Evolutionary conservation across 371 early-diverging fungal genomes (phyloP), one percentile per base, ranked within the genome.

Genomic region (Fennellomyces sp.): DNA sequence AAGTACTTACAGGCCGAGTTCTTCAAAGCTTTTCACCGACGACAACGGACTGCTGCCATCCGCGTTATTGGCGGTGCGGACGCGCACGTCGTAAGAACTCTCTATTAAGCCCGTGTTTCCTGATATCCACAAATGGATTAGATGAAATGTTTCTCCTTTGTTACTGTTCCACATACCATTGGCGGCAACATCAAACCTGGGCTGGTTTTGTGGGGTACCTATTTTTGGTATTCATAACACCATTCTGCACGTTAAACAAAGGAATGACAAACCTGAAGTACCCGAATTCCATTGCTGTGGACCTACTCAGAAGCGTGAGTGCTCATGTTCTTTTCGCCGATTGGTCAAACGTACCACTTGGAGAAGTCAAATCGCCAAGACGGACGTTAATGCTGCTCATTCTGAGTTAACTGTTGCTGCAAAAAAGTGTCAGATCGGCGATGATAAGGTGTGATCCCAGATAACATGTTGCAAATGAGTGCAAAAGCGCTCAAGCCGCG

Each of bases 1-100:
- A 42, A 0, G 12, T 26, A 61, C 76, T 67, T 78, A 86, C 83
- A 92, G 70, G 12, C 90, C 90, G 15, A 93, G 77, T 45, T 92
- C 83, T 56, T 91, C 91, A 63, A 93, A 91, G 7, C 86, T 78
- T 58, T 87, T 88, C 29, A 80, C 89, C 41, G 93, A 94, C 62
- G 81, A 89, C 58, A 91, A 73, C 12, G 91, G 91, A 31, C 88
- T 89, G 56, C 84, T 82, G 12, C 87, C 85, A 41, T n/a, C n/a
- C n/a, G n/a, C n/a, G n/a, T 88, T 76, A 68, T 89, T 89, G 3
- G 91, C 90, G 49, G 91, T 68, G 65, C 85, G 89, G 47, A 95
- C 88, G 58, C 88, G 88, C 17, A 95, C 92, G 48, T 81, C 85
- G 59, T 88, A 76, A 35, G 83, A 84, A 12, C 81, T 79, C 35